Base-by-base conservation (phyloP, 2,329 filamentous ascomycete genomes). In the Hypoxylon sp. region DNA sequence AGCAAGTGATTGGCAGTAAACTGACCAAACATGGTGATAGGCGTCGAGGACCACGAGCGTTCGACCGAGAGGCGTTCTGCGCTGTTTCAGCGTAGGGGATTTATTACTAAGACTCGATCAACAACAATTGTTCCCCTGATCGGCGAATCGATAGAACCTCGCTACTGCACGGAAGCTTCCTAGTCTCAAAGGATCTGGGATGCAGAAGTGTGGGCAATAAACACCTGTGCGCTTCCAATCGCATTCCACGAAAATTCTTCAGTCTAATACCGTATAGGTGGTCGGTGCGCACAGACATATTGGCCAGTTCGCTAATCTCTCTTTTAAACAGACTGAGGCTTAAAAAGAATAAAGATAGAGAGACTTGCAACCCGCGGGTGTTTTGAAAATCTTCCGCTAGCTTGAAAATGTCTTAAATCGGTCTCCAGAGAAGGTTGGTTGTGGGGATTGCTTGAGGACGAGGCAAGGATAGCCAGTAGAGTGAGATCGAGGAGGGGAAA, bases 131-230 rank as follows among this genome's bases (percentile, higher is more conserved):
- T 21, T 36, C 57, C 67, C 61, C 57, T 64, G 63, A 63, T 67
- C 53, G 58, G n/a, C 60, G 52, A 67, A 53, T 64, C 28, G 46
- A 52, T 46, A 68, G 50, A 57, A 60, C 45, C 41, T 63, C 58
- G 61, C 68, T 70, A 68, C 68, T 69, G 67, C 67, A 67, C 57
- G 49, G 65, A 70, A 68, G 65, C 61, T 58, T 69, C 55, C 48
- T 65, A 60, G 64, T 64, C 57, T 46, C 58, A 49, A 19, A 50
- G 50, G 64, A 67, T 60, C 60, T 52, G 53, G 57, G 45, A 65
- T 64, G 63, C 57, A 57, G 43, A 51, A 64, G 59, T 48, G 51
- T 59, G 57, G 65, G 57, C 32, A 19, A 41, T 34, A 51, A 62
- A 53, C 62, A 45, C 41, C 21, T 48, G 62, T 48, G 43, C 10